Percentiles rank a stretch among this genome's conserved stretches.
Conservation (phyloP, 2,329 filamentous ascomycete genomes). For the Talaromyces atroroseus region DNA sequence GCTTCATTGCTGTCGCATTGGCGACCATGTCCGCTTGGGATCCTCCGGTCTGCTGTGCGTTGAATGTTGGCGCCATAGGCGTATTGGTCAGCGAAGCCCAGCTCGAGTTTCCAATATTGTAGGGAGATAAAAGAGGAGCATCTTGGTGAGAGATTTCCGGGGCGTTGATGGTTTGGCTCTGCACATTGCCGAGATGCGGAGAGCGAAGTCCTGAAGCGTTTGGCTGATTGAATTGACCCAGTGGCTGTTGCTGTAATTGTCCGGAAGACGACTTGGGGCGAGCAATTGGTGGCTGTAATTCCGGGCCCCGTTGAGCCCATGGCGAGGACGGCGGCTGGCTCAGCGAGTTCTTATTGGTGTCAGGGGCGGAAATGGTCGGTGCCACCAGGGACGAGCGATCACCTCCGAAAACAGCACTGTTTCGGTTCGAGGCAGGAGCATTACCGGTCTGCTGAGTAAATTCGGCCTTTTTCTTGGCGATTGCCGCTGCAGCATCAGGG, state of each 20-base stretch:
- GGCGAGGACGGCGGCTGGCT: conserved; percentile 68
- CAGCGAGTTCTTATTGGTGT: conserved; percentile 55
- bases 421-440: conserved; percentile 83
- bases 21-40: conserved; percentile 95
- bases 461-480: conserved; percentile 95
- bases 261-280: conserved; percentile 74
- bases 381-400: conserved; percentile 68
- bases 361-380: conserved; percentile 67
- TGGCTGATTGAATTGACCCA: conserved; percentile 93
- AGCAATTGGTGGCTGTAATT: conserved; percentile 48
- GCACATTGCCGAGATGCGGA: conserved; percentile 69
- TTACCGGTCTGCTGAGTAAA: conserved; percentile 94
- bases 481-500: conserved; percentile 94
- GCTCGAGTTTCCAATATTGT: conserved; percentile 72
- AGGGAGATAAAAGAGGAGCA: conserved; percentile 77
- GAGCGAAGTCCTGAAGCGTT: conserved; percentile 73
- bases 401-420: conserved; percentile 70
- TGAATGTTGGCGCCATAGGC: conserved; percentile 87
- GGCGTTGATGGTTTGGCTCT: conserved; percentile 74
- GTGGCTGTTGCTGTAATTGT: conserved; percentile 52
- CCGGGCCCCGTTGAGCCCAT: conserved; percentile 60
- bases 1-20: conserved; percentile 97
- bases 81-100: conserved; percentile 99
- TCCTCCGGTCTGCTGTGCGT: conserved; percentile 48
- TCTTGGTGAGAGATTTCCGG: conserved; percentile 62